Evolutionary conservation across 495 filamentous ascomycete species (phyloP), one percentile per base, ranked within the genome.

Genomic region (Aspergillus sparsus): DNA sequence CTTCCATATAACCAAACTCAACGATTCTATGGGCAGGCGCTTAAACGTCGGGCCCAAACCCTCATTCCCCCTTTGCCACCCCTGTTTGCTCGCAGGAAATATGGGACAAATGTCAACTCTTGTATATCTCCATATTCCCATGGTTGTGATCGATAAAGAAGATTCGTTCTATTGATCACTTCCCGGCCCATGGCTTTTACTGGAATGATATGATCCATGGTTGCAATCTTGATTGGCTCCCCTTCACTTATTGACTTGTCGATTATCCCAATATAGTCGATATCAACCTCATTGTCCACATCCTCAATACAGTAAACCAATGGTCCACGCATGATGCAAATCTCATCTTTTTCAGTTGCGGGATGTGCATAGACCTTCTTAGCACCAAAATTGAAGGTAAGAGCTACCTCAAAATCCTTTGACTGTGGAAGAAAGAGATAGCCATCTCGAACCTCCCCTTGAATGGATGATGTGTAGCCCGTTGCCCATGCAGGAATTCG

Each of bases 291-390:
- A 34, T 61, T 61, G 34, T 61, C 58, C 2, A 61, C 58, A 18
- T 61, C 58, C 41, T 61, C 58, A 15, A 61, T 55, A 37, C 58
- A 61, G 18, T 61, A 61, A 21, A 61, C 53, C 46, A 57, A 32
- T 27, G 60, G 60, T 45, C 60, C 53, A 7, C 53, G 53, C 16
- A 52, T 57, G 41, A 62, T 53, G 9, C 50, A 54, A 32, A 61
- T 49, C 35, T 54, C 37, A 33, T 61, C 51, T 31, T 61, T 58
- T 11, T 39, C 34, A 6, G 32, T 42, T 32, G 55, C 55, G 1
- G 55, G 55, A 36, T 58, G 49, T 16, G 55, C 41, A 44, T 58
- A 58, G 6, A 58, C 10, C 16, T 51, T 58, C n/a, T 35, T 34
- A 2, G 55, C 12, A 2, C 42, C 31, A 15, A 58, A 18, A 1